Evolutionary conservation across 805 yeast genomes (phyloP).

Genomic region (Kregervanrija delftensis): DNA sequence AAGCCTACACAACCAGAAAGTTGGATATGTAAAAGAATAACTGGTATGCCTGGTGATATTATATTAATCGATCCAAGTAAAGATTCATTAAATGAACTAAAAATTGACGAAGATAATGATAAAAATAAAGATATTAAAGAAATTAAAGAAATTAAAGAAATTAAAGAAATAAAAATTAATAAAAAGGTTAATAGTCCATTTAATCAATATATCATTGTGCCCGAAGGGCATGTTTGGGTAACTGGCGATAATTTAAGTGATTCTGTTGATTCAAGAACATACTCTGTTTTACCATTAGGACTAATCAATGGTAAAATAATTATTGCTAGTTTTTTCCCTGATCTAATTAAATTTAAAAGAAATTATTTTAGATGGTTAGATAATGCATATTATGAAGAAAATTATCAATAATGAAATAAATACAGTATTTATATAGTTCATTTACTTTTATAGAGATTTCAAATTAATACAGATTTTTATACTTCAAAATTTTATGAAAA

Average conservation of each 20-base stretch:
- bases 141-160: slow-evolving; percentile 1
- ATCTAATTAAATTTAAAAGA: slow-evolving; percentile 24
- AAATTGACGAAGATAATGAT: background rate
- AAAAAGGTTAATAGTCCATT: slow-evolving; percentile 13
- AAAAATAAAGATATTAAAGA: background rate
- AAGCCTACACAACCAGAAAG: slow-evolving; percentile 87
- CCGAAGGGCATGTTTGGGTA: slow-evolving; percentile 94
- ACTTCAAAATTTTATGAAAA: background rate
- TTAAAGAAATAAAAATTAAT: slow-evolving; percentile 13
- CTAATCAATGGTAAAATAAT: slow-evolving; percentile 80
- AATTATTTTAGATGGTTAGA: slow-evolving; percentile 52
- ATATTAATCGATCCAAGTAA: slow-evolving; percentile 75
- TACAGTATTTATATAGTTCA: background rate
- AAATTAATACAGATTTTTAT: slow-evolving; percentile 15
- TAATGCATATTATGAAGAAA: slow-evolving; percentile 41
- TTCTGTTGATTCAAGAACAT: slow-evolving; percentile 83
- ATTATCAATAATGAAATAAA: slow-evolving; percentile 5
- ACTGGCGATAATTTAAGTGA: slow-evolving; percentile 91
- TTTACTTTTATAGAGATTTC: slow-evolving; percentile 3
- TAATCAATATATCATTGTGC: slow-evolving; percentile 64
- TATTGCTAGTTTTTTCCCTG: slow-evolving; percentile 54
- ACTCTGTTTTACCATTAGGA: slow-evolving; percentile 86
- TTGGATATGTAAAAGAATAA: slow-evolving; percentile 85
- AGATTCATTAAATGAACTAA: slow-evolving; percentile 33
- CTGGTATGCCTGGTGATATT: slow-evolving; percentile 94